Evolutionary conservation across 78 protist species (phyloP).

Genomic region (Cavenderia fasciculata): DNA sequence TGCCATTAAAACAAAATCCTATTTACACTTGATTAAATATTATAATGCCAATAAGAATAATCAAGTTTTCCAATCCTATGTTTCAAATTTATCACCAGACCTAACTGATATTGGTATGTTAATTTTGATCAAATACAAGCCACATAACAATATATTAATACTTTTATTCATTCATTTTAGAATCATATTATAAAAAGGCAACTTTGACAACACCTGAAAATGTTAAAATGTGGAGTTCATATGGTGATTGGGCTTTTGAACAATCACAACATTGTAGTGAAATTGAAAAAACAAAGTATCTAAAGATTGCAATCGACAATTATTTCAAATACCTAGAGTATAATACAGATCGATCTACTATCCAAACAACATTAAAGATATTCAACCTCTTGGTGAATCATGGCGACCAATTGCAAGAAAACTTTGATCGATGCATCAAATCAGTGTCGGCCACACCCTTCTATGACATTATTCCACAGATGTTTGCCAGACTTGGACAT

Average conservation of each 20-base stretch:
- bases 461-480: constrained; percentile 60
- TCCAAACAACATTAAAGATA: constrained; percentile 17
- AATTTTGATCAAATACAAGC: too few relatives aligned
- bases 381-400: constrained; percentile 31
- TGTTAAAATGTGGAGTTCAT: neutral
- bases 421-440: constrained; percentile 9
- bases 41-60: neutral
- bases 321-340: constrained; percentile 28
- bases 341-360: neutral
- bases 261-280: neutral
- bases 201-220: neutral
- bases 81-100: neutral
- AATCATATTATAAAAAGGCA: constrained; percentile 21
- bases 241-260: constrained; percentile 24
- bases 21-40: constrained; percentile 17
- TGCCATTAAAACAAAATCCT: constrained; percentile 8
- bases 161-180: too few relatives aligned
- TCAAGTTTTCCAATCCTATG: neutral
- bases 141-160: too few relatives aligned
- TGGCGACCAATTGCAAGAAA: neutral
- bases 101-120: too few relatives aligned
- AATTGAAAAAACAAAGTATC: too few relatives aligned
- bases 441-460: constrained; percentile 38
- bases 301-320: neutral
- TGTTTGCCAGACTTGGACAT: constrained; percentile 71